Base-by-base conservation (phyloP, 1,284 basidiomycete genomes). In the Ustilago loliicola region DNA sequence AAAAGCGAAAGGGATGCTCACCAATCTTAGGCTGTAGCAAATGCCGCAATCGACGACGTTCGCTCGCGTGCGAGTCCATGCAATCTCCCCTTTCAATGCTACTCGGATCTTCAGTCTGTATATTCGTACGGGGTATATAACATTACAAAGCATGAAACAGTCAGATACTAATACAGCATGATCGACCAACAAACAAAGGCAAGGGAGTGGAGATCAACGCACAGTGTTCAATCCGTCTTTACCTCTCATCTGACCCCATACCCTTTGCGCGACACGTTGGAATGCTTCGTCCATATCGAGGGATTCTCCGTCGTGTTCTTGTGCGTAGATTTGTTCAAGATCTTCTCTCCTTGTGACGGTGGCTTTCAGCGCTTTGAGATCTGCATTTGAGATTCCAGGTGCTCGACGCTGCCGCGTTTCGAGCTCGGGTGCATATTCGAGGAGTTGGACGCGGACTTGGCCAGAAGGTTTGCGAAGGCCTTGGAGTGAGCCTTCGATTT, bases 231-330 rank as follows among this genome's bases (percentile, higher is more conserved):
- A 29, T 17, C 50, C 55, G 10, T 29, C 51, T 30, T 57, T 45
- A 3, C 27, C 36, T 23, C 54, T 42, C 47, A 42, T 2, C 54
- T 68, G 71, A 19, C 23, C 48, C 71, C 75, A 77, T 21, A 73
- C 57, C 10, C 42, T 48, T 9, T 56, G 15, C 1, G 67, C 75
- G 11, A 77, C 25, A 9, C 23, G n/a, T 2, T 61, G 53, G 50
- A 77, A 73, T 0, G 75, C 75, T n/a, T 73, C 54, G 54, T 77
- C 70, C 66, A 77, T 66, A 13, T 77, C 75, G 34, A 64, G 42
- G 13, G 61, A 61, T 51, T 77, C 75, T n/a, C 75, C 75, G 23
- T 77, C 75, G 36, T 61, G 42, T 19, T 66, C 47, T n/a, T 61
- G 63, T 3, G 67, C 60, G 36, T 70, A 77, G 19, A 64, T 34